Percentiles rank a stretch among this genome's conserved stretches.
These are phyloP conservation scores for Aspergillus indologenus DNA, from an alignment of 495 filamentous ascomycete genomes.

Conservation along the genomic window DNA sequence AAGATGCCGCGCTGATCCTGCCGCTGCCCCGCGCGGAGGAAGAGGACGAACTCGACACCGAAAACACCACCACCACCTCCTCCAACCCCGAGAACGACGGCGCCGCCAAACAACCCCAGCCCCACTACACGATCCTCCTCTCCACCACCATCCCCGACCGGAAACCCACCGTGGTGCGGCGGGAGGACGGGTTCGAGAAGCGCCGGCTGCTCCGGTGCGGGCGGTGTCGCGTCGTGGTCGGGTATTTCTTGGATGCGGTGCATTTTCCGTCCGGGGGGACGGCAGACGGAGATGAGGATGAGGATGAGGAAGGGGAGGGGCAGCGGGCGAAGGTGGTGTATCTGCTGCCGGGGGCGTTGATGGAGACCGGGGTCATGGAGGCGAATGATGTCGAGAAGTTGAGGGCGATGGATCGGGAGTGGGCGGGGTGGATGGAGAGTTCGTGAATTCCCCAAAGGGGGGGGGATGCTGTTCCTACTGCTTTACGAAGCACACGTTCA, in stretches of 20 bases:
- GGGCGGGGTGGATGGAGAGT: conserved; percentile 27
- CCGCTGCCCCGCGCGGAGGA: conserved; percentile 14
- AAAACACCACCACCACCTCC: not conserved
- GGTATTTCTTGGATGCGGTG: conserved; percentile 51
- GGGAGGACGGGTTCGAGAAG: conserved; percentile 74
- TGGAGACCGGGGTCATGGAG: conserved; percentile 42
- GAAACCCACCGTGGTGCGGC: conserved; percentile 52
- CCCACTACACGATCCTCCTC: conserved; percentile 49
- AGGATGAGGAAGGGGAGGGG: conserved; percentile 20
- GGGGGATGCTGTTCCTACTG: too few relatives aligned
- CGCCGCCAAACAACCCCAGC: conserved; percentile 7
- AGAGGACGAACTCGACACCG: not conserved
- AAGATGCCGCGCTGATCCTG: conserved; percentile 30
- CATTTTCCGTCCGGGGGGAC: conserved; percentile 26
- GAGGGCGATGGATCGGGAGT: conserved; percentile 29
- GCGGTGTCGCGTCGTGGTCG: conserved; percentile 61
- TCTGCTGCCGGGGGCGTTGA: conserved; percentile 52
- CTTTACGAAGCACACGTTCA: too few relatives aligned
- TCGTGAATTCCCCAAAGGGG: too few relatives aligned
- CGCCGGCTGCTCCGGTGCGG: conserved; percentile 57
- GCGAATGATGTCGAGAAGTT: conserved; percentile 25
- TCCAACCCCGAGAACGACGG: not conserved
- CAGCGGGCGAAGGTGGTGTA: conserved; percentile 49
- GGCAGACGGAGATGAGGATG: conserved; percentile 2
- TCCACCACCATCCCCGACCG: conserved; percentile 46